These are phyloP conservation scores for Leishmania mexicana DNA, from an alignment of 208 protist species.

Conservation along the genomic window DNA sequence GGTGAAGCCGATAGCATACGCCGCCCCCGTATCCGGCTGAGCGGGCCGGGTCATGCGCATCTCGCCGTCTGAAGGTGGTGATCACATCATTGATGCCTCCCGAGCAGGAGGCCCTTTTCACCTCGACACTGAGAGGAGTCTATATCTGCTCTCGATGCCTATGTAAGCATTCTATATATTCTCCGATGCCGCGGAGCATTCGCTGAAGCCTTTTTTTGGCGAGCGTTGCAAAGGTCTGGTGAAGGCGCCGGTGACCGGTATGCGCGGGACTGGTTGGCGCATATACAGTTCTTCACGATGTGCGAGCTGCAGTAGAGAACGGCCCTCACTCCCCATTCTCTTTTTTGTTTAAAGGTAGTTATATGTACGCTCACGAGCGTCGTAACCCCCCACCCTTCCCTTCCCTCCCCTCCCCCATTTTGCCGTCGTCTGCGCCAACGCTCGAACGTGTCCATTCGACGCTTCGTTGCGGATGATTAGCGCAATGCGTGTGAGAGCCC, in stretches of 20 bases:
- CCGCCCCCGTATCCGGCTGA: constrained; percentile 41
- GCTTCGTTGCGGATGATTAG: not conserved
- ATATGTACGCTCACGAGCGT: not conserved
- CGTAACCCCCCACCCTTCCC: not conserved
- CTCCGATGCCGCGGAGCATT: not conserved
- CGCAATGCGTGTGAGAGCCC: not conserved
- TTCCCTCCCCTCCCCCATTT: too few relatives aligned
- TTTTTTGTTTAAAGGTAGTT: not conserved
- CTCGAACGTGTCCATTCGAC: not conserved
- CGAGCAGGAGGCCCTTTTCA: not conserved
- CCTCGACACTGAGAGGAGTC: not conserved
- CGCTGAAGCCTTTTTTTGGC: not conserved
- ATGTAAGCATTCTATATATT: not conserved
- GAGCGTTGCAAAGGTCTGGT: not conserved
- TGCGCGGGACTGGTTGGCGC: not conserved
- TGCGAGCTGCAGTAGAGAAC: not conserved
- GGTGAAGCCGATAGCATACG: constrained; percentile 81
- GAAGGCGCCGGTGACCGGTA: not conserved
- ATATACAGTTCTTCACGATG: not conserved
- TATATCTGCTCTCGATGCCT: not conserved
- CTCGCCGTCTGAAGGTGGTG: too few relatives aligned
- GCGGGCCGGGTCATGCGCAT: not conserved
- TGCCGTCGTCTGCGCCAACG: not conserved
- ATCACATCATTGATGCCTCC: not conserved
- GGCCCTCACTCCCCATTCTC: not conserved